These are phyloP conservation scores for Caryopteris hybrid DNA, from an alignment of 305 asterid genomes.

Conservation along the genomic window DNA sequence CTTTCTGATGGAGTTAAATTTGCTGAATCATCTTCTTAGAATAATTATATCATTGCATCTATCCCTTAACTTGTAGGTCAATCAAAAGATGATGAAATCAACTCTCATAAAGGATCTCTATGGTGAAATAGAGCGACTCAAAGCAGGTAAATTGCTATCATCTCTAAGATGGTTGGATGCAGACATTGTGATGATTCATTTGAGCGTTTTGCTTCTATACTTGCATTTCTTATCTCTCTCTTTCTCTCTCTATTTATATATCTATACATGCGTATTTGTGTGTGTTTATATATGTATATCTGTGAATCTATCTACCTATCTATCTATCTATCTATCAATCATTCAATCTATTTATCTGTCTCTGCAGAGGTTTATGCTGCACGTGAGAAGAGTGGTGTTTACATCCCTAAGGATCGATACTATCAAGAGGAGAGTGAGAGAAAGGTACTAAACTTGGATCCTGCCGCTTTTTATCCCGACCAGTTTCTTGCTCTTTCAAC, in stretches of 20 bases:
- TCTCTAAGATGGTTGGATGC: not conserved
- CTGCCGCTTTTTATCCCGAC: not conserved
- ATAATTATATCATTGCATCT: not conserved
- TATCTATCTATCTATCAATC: not conserved
- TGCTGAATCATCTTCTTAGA: not conserved
- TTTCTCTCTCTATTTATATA: not conserved
- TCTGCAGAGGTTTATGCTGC: constrained; percentile 77
- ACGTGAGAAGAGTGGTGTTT: constrained; percentile 83
- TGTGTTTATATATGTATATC: too few species aligned
- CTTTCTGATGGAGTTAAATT: not conserved
- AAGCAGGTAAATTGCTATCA: constrained; percentile 48
- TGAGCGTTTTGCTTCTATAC: not conserved
- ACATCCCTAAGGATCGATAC: constrained; percentile 81
- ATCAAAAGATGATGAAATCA: constrained; percentile 80
- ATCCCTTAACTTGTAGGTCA: constrained; percentile 45
- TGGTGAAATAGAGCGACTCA: constrained; percentile 89
- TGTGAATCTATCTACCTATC: not conserved
- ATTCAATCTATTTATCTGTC: too few species aligned
- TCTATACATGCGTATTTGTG: too few species aligned
- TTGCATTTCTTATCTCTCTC: not conserved
- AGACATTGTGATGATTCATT: not conserved
- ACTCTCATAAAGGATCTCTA: constrained; percentile 87
- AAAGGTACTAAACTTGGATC: constrained; percentile 43
- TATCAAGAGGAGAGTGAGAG: constrained; percentile 82
- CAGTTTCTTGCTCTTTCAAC: not conserved